A percentile compares a stretch with the other conserved stretches of the same genome.
Evolutionary conservation across 1,284 basidiomycete genomes (phyloP).

Genomic region (Violaceomyces palustris): DNA sequence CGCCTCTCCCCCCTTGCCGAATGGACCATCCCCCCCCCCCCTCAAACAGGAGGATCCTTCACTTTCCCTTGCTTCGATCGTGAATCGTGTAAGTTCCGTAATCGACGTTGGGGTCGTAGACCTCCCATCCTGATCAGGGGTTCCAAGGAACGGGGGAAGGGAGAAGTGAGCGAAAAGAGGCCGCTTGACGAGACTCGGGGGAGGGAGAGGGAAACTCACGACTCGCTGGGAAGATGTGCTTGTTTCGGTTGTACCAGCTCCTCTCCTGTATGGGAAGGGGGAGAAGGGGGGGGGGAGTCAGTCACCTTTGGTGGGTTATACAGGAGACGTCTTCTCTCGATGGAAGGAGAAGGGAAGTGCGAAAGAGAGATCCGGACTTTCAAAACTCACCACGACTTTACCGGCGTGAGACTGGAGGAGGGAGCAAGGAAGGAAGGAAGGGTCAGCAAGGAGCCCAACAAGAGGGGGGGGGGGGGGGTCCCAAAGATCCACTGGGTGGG

Average conservation of each 20-base stretch:
- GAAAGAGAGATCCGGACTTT: background rate
- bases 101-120: slow-evolving; percentile 41
- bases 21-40: no score
- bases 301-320: background rate
- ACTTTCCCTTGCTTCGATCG: slow-evolving; percentile 19
- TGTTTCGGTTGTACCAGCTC: slow-evolving; percentile 91
- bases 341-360: background rate
- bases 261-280: slow-evolving; percentile 57
- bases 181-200: background rate
- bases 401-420: slow-evolving; percentile 73
- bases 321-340: background rate
- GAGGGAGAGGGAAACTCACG: slow-evolving; percentile 5
- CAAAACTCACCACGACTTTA: slow-evolving; percentile 71
- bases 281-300: background rate
- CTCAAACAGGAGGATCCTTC: no score
- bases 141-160: background rate
- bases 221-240: slow-evolving; percentile 88
- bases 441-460: background rate
- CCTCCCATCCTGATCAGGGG: slow-evolving; percentile 30
- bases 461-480: no score
- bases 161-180: background rate
- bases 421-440: background rate
- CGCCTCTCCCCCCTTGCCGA: no score
- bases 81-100: slow-evolving; percentile 43
- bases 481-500: background rate